Evolutionary conservation across 2,329 filamentous ascomycete genomes (phyloP), one percentile per base, ranked within the genome.

Genomic region (Thelonectria discophora): DNA sequence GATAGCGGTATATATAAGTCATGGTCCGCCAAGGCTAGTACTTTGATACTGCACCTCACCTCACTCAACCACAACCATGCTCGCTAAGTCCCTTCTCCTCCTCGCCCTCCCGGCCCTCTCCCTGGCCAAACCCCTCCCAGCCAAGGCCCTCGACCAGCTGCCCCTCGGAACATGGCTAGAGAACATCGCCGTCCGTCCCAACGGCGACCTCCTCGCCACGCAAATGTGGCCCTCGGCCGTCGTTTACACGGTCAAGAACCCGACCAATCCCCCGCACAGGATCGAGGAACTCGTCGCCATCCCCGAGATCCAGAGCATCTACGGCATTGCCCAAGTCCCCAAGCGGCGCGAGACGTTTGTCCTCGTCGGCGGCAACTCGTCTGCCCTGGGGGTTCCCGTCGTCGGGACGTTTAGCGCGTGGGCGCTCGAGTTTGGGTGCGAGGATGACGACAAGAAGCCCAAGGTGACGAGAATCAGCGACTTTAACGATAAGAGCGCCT

Each of bases 141-240:
- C 47, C 11, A 60, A 55, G 40, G 58, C 59, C 1, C 34, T 68
- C 18, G 57, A 21, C 20, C 62, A 68, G 34, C 62, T 67, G 37
- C 21, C 30, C 17, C 51, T 32, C 18, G 64, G 62, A 2, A 63
- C 60, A 46, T 70, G 63, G 62, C 55, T 69, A 6, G 66, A 70
- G 42, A 69, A 69, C 47, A 62, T 70, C 13, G 65, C 60, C 4
- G 60, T 61, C 4, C 65, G 67, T 10, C 59, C 64, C 37, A 65
- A 64, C 30, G 62, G 64, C 11, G 63, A 66, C 40, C 24, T 69
- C n/a, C 47, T 69, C 7, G 34, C 48, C 8, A 68, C 65, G 6
- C 62, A 64, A 30, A 30, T 68, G 53, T 46, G 20, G 18, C 67
- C 63, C 2, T 53, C 62, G n/a, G 64, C 66, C 27, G 17, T 12